phyloP scores from a whole-genome alignment of 352 stramenopile species.

The Globisporangium heterothallicum region DNA sequence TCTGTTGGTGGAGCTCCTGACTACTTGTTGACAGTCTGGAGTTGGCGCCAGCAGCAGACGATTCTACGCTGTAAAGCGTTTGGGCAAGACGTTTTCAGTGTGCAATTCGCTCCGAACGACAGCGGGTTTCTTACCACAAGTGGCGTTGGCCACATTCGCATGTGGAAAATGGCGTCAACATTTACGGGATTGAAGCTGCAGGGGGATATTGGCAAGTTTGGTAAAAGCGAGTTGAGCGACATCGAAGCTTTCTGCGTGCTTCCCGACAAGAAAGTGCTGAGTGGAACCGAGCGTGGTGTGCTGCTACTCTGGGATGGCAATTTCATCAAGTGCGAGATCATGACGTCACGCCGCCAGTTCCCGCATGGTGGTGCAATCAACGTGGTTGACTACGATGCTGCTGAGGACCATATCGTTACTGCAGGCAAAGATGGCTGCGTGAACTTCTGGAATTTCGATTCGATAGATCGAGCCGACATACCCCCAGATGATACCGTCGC shows the following conservation, averaged over 20 bases:
- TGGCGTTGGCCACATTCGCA: conserved; percentile 91
- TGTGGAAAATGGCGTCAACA: conserved; percentile 95
- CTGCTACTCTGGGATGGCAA: conserved; percentile 93
- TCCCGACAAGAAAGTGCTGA: conserved; percentile 93
- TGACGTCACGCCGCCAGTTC: conserved; percentile 53
- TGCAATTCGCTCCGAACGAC: conserved; percentile 85
- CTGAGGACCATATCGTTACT: conserved; percentile 47
- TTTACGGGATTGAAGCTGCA: conserved; percentile 96
- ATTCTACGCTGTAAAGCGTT: conserved; percentile 92
- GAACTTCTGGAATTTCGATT: conserved; percentile 86
- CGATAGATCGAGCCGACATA: conserved; percentile 85
- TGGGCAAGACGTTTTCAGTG: conserved; percentile 91
- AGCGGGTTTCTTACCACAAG: conserved; percentile 89
- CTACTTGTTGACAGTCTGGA: conserved; percentile 92
- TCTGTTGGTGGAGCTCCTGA: conserved; percentile 86
- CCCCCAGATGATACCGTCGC: conserved; percentile 72
- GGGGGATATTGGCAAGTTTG: conserved; percentile 95
- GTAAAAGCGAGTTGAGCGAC: conserved; percentile 92
- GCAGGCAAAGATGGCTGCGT: conserved; percentile 83
- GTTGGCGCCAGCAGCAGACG: conserved; percentile 88
- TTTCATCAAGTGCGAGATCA: conserved; percentile 94
- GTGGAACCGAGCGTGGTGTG: conserved; percentile 76
- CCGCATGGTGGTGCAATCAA: conserved; percentile 72
- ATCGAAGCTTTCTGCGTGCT: conserved; percentile 91
- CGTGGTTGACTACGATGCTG: conserved; percentile 61